phyloP scores from a whole-genome alignment of 2,329 filamentous ascomycete species.

The Pezicula carpinea region DNA sequence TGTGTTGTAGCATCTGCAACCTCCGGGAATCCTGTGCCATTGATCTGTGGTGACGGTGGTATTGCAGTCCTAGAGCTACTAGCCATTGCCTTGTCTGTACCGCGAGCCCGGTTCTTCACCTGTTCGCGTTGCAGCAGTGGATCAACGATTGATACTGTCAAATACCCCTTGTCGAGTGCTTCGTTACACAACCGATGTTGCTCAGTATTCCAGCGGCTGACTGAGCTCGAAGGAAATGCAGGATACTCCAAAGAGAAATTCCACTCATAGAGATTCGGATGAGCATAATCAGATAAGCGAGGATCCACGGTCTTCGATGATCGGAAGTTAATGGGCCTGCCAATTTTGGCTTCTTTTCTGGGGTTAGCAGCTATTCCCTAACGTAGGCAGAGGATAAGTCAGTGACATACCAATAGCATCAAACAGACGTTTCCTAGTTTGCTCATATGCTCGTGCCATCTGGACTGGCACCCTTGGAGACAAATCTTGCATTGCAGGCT shows the following conservation, averaged over 20 bases:
- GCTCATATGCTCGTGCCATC: background rate
- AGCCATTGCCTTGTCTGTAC: no score
- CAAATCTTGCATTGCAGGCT: no score
- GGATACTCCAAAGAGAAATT: constrained; percentile 4
- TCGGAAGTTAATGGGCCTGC: background rate
- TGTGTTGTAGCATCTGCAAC: no score
- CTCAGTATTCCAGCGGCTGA: constrained; percentile 5
- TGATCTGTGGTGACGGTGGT: no score
- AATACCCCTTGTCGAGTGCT: constrained; percentile 3
- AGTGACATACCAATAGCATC: background rate
- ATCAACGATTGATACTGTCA: constrained; percentile 3
- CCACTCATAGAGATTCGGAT: constrained; percentile 7
- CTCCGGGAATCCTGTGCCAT: no score
- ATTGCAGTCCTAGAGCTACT: no score
- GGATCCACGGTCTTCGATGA: constrained; percentile 4
- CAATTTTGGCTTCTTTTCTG: constrained; percentile 4
- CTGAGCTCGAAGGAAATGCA: background rate
- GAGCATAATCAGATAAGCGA: background rate
- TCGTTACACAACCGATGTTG: constrained; percentile 2
- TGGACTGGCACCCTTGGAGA: no score
- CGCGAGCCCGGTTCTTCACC: no score
- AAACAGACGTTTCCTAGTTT: background rate
- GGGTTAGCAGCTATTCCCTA: background rate
- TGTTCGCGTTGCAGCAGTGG: background rate
- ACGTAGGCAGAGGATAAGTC: background rate